A percentile compares a stretch with the other conserved stretches of the same genome.
phyloP scores from a whole-genome alignment of 306 rosid species.

The Trifolium dubium region DNA sequence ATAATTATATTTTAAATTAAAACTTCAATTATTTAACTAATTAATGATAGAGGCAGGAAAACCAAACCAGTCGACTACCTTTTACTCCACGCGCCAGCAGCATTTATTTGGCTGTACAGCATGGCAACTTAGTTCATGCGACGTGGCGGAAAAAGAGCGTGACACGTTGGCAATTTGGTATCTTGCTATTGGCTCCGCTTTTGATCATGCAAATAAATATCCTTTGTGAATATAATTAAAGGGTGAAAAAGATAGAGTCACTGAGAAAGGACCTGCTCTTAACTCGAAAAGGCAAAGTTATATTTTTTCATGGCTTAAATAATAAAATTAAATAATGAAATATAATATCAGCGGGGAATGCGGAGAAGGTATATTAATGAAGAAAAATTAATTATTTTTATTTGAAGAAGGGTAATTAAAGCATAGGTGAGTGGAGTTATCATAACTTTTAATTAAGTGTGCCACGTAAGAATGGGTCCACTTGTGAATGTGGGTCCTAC shows the following conservation, averaged over 20 bases:
- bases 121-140: slow-evolving; percentile 43
- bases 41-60: slow-evolving; percentile 29
- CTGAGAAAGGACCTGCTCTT: not conserved
- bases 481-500: slow-evolving; percentile 35
- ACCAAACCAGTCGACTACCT: slow-evolving; percentile 5
- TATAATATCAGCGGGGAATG: slow-evolving; percentile 35
- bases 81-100: slow-evolving; percentile 55
- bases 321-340: not conserved
- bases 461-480: slow-evolving; percentile 61
- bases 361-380: slow-evolving; percentile 15
- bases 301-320: slow-evolving; percentile 1
- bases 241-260: slow-evolving; percentile 8
- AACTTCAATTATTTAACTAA: not conserved
- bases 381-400: not conserved
- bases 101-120: slow-evolving; percentile 48
- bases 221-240: slow-evolving; percentile 28
- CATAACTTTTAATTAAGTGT: slow-evolving; percentile 40
- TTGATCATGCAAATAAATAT: slow-evolving; percentile 43
- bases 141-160: slow-evolving; percentile 44
- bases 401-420: not conserved
- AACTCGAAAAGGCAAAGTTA: slow-evolving; percentile 35
- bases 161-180: slow-evolving; percentile 61
- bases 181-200: slow-evolving; percentile 52
- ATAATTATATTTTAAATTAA: not conserved
- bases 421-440: slow-evolving; percentile 42